These are phyloP conservation scores for Crepidotus variabilis DNA, from an alignment of 768 basidiomycete genomes.

Conservation along the genomic window DNA sequence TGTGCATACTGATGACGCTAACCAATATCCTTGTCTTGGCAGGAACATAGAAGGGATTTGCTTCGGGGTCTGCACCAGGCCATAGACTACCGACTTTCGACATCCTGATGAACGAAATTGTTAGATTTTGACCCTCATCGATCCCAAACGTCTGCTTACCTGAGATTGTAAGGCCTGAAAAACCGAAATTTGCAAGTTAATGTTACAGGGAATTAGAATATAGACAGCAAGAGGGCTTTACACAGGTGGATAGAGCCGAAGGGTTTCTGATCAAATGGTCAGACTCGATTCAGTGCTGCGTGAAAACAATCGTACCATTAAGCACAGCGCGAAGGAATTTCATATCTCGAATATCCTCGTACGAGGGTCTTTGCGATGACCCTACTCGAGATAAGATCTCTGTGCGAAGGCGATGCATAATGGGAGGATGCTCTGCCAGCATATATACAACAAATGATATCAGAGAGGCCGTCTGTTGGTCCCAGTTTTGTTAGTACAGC, in stretches of 20 bases:
- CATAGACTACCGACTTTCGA: conserved; percentile 13
- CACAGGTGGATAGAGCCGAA: conserved; percentile 18
- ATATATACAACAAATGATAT: conserved; percentile 43
- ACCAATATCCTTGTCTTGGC: conserved; percentile 30
- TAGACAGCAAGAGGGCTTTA: background rate
- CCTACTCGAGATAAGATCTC: conserved; percentile 40
- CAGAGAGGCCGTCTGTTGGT: conserved; percentile 35
- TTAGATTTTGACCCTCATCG: too few species aligned
- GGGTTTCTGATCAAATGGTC: conserved; percentile 11
- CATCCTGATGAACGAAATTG: conserved; percentile 3
- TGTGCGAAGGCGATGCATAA: conserved; percentile 34
- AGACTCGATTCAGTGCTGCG: conserved; percentile 10
- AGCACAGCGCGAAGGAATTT: conserved; percentile 41
- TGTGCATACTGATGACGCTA: conserved; percentile 54
- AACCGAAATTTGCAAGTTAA: too few species aligned
- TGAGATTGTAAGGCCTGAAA: background rate
- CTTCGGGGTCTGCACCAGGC: conserved; percentile 10
- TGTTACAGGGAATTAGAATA: too few species aligned
- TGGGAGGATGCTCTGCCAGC: conserved; percentile 40
- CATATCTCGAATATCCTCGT: conserved; percentile 39
- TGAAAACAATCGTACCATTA: conserved; percentile 26
- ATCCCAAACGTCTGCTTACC: background rate
- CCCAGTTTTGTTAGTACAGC: background rate
- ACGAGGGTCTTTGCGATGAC: conserved; percentile 27
- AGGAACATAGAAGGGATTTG: conserved; percentile 20